Conservation (phyloP, 768 basidiomycete species). For the Hygrophorus russula region DNA sequence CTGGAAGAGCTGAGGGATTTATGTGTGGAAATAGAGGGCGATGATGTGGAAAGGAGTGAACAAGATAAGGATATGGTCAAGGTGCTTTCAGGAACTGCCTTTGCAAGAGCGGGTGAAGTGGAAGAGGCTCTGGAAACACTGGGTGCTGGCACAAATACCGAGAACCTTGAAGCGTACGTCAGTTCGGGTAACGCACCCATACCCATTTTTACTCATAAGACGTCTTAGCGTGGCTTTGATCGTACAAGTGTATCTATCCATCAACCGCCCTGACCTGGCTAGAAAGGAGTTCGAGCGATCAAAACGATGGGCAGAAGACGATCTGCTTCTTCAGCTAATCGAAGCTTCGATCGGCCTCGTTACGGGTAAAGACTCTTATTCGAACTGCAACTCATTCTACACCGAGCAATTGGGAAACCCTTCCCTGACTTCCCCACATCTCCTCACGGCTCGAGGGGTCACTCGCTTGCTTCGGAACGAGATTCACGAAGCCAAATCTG, state of each 20-base stretch:
- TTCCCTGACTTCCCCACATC: constrained; percentile 58
- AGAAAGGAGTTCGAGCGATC: constrained; percentile 77
- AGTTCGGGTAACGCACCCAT: not conserved
- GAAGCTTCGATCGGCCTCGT: constrained; percentile 74
- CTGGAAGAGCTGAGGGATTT: constrained; percentile 81
- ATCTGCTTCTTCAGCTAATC: constrained; percentile 79
- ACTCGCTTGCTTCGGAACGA: constrained; percentile 72
- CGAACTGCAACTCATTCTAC: constrained; percentile 51
- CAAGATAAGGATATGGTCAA: constrained; percentile 65
- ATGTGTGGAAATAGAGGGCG: constrained; percentile 77
- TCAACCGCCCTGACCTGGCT: constrained; percentile 78
- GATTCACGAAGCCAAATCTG: constrained; percentile 64
- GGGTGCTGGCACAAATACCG: constrained; percentile 44
- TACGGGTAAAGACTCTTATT: constrained; percentile 62
- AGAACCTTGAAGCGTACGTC: constrained; percentile 82
- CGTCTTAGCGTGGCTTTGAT: constrained; percentile 60
- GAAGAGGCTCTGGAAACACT: constrained; percentile 92
- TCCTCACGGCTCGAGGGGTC: constrained; percentile 72
- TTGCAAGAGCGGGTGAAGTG: constrained; percentile 70
- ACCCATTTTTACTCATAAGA: not conserved
- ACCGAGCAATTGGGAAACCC: constrained; percentile 79
- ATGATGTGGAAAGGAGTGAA: constrained; percentile 55
- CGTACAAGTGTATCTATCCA: constrained; percentile 84
- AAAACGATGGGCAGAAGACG: constrained; percentile 82
- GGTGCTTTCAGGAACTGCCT: constrained; percentile 80